phyloP scores from a whole-genome alignment of 1,284 basidiomycete species.

The Phlebopus sp. region DNA sequence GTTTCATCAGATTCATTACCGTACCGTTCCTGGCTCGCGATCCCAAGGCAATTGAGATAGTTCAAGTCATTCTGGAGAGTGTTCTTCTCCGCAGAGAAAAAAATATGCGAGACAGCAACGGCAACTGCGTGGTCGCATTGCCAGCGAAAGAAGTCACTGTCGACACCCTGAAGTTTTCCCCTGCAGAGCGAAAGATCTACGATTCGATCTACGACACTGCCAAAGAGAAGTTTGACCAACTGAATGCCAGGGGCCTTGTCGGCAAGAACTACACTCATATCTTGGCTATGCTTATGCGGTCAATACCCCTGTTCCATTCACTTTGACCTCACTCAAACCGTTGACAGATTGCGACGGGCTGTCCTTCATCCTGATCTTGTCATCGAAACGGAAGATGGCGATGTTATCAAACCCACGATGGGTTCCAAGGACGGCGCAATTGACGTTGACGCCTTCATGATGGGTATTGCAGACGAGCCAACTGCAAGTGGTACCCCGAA shows the following conservation, averaged over 20 bases:
- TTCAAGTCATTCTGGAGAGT: conserved; percentile 89
- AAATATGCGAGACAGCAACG: conserved; percentile 86
- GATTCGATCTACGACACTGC: conserved; percentile 69
- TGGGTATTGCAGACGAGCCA: conserved; percentile 52
- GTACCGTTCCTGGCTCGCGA: conserved; percentile 86
- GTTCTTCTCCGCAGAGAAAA: conserved; percentile 93
- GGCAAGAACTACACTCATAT: conserved; percentile 89
- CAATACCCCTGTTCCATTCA: background rate
- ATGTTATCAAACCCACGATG: conserved; percentile 38
- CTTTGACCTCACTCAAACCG: conserved; percentile 3
- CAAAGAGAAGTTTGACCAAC: conserved; percentile 70
- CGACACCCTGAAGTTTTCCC: conserved; percentile 74
- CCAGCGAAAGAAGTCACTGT: conserved; percentile 78
- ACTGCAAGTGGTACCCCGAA: conserved; percentile 27
- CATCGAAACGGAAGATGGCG: conserved; percentile 47
- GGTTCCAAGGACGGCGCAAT: conserved; percentile 38
- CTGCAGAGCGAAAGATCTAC: conserved; percentile 78
- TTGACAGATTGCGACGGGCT: conserved; percentile 72
- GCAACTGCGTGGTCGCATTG: conserved; percentile 85
- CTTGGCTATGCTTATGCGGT: conserved; percentile 90
- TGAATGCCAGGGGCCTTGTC: conserved; percentile 74
- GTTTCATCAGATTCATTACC: conserved; percentile 76
- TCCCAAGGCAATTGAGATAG: conserved; percentile 87
- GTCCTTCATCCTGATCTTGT: conserved; percentile 85
- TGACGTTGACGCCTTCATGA: conserved; percentile 64